phyloP scores from a whole-genome alignment of 441 rosid genomes.

The Oxalis stricta region DNA sequence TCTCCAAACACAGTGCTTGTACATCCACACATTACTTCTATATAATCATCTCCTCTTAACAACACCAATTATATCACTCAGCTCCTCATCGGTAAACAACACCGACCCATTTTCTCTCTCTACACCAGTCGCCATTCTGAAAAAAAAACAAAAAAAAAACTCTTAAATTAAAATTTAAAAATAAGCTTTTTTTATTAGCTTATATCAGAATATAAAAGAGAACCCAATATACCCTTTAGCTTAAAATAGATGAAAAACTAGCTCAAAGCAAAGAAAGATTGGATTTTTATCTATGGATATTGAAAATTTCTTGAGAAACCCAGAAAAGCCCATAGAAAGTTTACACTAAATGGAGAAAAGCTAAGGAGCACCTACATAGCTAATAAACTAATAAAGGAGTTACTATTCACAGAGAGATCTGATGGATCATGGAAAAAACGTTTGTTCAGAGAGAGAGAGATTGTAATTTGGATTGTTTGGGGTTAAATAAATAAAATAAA shows the following conservation, averaged over 20 bases:
- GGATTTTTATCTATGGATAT: too few species aligned
- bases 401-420: neutral
- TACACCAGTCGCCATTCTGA: constrained; percentile 42
- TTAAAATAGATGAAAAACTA: constrained; percentile 7
- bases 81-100: constrained; percentile 83
- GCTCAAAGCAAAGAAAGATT: constrained; percentile 14
- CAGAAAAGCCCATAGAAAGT: constrained; percentile 1
- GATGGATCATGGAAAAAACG: too few species aligned
- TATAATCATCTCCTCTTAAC: constrained; percentile 49
- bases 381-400: neutral
- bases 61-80: constrained; percentile 72
- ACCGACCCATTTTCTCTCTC: constrained; percentile 36
- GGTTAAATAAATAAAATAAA: too few species aligned
- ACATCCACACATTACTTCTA: constrained; percentile 97
- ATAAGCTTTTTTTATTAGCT: neutral
- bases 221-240: constrained; percentile 4
- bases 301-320: too few species aligned
- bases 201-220: constrained; percentile 4
- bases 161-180: neutral
- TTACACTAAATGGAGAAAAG: neutral
- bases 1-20: constrained; percentile 96
- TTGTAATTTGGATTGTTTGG: too few species aligned
- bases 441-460: too few species aligned
- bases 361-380: neutral
- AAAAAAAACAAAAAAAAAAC: neutral